A percentile compares a stretch with the other conserved stretches of the same genome.
These are phyloP conservation scores for Saccharomyces hybrid DNA, from an alignment of 1,139 yeast genomes.

Conservation along the genomic window DNA sequence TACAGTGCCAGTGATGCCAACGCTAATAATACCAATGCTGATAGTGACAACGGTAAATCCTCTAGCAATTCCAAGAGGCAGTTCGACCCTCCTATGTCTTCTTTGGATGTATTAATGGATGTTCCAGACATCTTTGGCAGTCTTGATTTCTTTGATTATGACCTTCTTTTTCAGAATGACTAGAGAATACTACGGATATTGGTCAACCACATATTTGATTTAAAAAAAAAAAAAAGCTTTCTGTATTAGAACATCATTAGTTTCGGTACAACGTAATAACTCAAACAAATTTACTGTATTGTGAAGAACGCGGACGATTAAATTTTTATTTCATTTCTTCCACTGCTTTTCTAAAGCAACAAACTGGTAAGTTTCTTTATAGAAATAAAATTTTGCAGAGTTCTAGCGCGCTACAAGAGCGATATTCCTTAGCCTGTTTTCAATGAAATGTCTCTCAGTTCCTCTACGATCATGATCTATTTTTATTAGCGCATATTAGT, in stretches of 20 bases:
- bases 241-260: background rate
- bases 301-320: background rate
- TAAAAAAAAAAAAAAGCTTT: too few species aligned
- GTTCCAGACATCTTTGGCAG: constrained; percentile 20
- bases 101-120: constrained; percentile 7
- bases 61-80: background rate
- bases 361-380: background rate
- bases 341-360: background rate
- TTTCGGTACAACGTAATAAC: background rate
- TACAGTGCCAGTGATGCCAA: background rate
- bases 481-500: background rate
- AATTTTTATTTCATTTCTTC: background rate
- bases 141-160: constrained; percentile 24
- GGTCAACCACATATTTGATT: too few species aligned
- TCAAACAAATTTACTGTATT: background rate
- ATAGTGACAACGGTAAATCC: background rate
- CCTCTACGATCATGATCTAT: background rate
- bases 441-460: background rate
- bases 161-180: constrained; percentile 22
- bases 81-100: background rate
- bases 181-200: background rate
- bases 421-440: background rate
- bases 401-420: background rate
- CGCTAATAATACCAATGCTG: background rate
- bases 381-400: background rate